These are phyloP conservation scores for Gossypium gossypioides DNA, from an alignment of 441 rosid genomes.

Conservation along the genomic window DNA sequence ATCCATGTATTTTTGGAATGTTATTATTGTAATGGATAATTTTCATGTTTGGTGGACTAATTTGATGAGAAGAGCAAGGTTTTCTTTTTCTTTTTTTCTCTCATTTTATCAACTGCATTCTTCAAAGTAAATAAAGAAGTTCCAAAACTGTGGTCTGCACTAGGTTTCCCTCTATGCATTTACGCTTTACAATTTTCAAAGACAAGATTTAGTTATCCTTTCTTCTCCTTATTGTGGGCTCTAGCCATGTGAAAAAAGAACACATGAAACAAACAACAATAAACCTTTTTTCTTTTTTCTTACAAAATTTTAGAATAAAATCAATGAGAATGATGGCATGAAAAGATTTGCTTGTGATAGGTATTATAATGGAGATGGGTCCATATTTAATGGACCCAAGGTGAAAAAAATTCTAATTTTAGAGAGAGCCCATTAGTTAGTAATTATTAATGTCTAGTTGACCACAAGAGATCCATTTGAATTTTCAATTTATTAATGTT, in stretches of 20 bases:
- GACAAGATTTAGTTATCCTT: background rate
- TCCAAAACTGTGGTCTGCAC: background rate
- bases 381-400: slow-evolving; percentile 24
- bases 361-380: slow-evolving; percentile 23
- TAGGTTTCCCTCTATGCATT: background rate
- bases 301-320: background rate
- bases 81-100: too few species aligned
- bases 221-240: slow-evolving; percentile 18
- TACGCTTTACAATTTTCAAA: background rate
- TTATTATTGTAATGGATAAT: background rate
- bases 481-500: slow-evolving; percentile 17
- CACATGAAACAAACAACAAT: slow-evolving; percentile 11
- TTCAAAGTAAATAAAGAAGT: background rate
- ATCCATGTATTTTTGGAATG: too few species aligned
- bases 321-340: slow-evolving; percentile 12
- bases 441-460: slow-evolving; percentile 14
- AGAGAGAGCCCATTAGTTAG: slow-evolving; percentile 23
- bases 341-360: slow-evolving; percentile 13
- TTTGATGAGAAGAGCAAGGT: background rate
- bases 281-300: background rate
- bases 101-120: background rate
- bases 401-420: slow-evolving; percentile 12
- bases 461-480: slow-evolving; percentile 16
- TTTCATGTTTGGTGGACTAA: background rate
- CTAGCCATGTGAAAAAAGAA: slow-evolving; percentile 34